A percentile compares a stretch with the other conserved stretches of the same genome.
These are phyloP conservation scores for Fusarium subglutinans DNA, from an alignment of 2,329 filamentous ascomycete species.

Conservation along the genomic window DNA sequence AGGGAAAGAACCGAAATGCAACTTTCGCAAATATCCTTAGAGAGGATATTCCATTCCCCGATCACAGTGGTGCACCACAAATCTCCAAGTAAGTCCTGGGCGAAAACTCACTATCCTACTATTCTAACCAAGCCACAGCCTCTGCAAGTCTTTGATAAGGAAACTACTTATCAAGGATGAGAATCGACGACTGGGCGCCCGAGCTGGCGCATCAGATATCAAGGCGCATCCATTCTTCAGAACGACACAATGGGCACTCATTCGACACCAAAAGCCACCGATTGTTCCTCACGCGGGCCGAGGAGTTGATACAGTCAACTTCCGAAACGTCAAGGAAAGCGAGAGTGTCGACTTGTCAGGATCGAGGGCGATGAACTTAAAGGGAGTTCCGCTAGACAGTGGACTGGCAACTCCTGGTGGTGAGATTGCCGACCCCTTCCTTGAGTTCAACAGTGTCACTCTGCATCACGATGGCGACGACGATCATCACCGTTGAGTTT, in stretches of 20 bases:
- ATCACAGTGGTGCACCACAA: constrained; percentile 82
- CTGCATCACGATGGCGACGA: constrained; percentile 96
- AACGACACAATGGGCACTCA: constrained; percentile 93
- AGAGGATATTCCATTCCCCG: constrained; percentile 95
- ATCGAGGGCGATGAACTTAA: constrained; percentile 63
- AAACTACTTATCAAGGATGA: constrained; percentile 99
- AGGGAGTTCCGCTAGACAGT: constrained; percentile 87
- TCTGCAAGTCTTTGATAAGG: constrained; percentile 95
- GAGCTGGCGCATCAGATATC: constrained; percentile 95
- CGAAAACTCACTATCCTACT: too few species aligned
- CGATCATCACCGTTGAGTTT: constrained; percentile 46
- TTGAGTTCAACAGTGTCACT: constrained; percentile 98
- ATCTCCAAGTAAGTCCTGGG: constrained; percentile 81
- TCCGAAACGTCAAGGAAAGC: constrained; percentile 97
- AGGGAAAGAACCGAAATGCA: constrained; percentile 97
- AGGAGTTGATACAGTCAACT: constrained; percentile 94
- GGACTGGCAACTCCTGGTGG: constrained; percentile 85
- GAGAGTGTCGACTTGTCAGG: constrained; percentile 88
- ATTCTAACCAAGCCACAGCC: constrained; percentile 58
- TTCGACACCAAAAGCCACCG: constrained; percentile 96
- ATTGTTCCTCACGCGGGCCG: constrained; percentile 93
- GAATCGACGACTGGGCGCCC: constrained; percentile 88
- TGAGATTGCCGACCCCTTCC: constrained; percentile 88
- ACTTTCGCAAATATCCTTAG: constrained; percentile 97
- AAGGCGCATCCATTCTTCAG: constrained; percentile 97